These are phyloP conservation scores for Phytopythium litorale DNA, from an alignment of 352 stramenopile genomes.

Conservation along the genomic window DNA sequence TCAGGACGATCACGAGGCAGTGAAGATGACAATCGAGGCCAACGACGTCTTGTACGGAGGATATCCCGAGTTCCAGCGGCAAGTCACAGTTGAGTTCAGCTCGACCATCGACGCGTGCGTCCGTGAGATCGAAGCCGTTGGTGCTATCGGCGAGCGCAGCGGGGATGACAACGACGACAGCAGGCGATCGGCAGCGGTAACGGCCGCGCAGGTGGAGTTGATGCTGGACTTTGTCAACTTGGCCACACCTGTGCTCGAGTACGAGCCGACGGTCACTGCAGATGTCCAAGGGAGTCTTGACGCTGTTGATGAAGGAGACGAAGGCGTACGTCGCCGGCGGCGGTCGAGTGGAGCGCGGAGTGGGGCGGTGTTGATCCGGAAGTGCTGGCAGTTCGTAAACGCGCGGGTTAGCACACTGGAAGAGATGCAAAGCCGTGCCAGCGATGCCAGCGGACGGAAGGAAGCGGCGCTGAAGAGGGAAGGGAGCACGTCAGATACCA, in stretches of 20 bases:
- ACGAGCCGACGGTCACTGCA: conserved; percentile 6
- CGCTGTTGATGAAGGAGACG: not conserved
- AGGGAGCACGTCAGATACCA: not conserved
- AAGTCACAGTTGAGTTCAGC: conserved; percentile 48
- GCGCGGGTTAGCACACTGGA: conserved; percentile 7
- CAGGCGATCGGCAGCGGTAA: not conserved
- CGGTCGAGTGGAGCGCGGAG: conserved; percentile 14
- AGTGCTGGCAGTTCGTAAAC: conserved; percentile 26
- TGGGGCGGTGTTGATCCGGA: conserved; percentile 32
- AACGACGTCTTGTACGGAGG: conserved; percentile 86
- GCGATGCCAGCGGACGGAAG: not conserved
- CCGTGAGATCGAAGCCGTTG: conserved; percentile 41
- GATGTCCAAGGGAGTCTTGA: too few species aligned
- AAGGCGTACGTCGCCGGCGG: not conserved
- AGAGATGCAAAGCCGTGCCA: not conserved
- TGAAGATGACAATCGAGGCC: conserved; percentile 39
- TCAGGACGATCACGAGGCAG: conserved; percentile 8
- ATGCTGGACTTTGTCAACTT: conserved; percentile 67
- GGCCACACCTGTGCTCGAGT: conserved; percentile 29
- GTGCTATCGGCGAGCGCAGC: conserved; percentile 1
- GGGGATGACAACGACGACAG: not conserved
- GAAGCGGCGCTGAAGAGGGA: not conserved
- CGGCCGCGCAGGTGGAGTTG: conserved; percentile 34
- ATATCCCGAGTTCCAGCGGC: conserved; percentile 40
- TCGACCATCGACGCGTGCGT: conserved; percentile 45